Conservation (phyloP, 1,139 yeast genomes). For the Zygosaccharomyces sapae region DNA sequence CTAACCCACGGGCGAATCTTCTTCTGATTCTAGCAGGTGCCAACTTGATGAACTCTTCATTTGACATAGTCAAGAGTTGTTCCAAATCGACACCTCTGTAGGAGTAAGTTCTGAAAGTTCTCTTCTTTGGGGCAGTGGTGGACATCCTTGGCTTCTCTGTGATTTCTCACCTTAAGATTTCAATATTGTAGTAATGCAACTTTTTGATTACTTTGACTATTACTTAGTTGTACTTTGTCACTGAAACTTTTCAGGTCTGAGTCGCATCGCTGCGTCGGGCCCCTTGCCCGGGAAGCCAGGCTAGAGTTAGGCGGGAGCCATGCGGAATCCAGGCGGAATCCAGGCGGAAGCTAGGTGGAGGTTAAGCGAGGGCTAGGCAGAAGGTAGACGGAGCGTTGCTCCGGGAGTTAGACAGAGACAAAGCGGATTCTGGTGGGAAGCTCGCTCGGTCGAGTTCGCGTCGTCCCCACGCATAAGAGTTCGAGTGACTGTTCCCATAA, state of each 20-base stretch:
- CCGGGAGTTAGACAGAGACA: not conserved
- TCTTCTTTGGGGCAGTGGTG: constrained; percentile 54
- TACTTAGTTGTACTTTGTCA: not conserved
- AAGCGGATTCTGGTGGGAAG: not conserved
- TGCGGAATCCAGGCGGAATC: not conserved
- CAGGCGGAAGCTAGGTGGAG: constrained; percentile 1
- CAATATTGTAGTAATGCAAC: not conserved
- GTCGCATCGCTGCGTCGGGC: constrained; percentile 3
- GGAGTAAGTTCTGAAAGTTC: constrained; percentile 94
- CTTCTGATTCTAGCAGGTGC: constrained; percentile 99
- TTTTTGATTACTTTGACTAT: not conserved
- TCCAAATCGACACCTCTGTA: constrained; percentile 98
- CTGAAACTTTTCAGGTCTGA: constrained; percentile 4
- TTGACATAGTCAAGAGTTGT: constrained; percentile 88
- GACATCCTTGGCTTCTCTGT: constrained; percentile 5
- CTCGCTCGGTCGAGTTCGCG: too few species aligned
- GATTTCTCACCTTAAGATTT: not conserved
- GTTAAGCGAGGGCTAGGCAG: not conserved
- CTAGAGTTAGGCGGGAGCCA: not conserved
- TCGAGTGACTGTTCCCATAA: constrained; percentile 2
- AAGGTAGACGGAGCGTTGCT: not conserved
- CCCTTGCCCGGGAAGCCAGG: not conserved
- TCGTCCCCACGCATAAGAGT: not conserved
- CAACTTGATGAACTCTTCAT: constrained; percentile 95
- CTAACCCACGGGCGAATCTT: constrained; percentile 98